phyloP scores from a whole-genome alignment of 2,329 filamentous ascomycete species.

The Hymenoscyphus fraxineus region DNA sequence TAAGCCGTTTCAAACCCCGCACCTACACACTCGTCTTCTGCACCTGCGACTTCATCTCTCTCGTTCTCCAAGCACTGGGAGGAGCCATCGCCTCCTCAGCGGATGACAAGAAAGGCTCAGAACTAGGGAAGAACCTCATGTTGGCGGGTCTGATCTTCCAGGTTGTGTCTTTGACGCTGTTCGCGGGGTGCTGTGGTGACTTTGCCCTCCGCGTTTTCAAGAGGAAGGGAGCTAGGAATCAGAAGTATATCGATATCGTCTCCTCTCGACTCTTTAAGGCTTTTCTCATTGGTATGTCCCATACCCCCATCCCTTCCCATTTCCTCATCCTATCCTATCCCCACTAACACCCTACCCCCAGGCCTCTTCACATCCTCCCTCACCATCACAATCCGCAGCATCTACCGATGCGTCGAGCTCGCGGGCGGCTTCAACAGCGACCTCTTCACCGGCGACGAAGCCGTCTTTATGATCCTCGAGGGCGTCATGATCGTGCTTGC shows the following conservation, averaged over 20 bases:
- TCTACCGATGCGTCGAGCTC: constrained; percentile 55
- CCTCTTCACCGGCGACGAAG: constrained; percentile 42
- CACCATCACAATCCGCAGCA: constrained; percentile 50
- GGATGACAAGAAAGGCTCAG: constrained; percentile 19
- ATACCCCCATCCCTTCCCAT: not conserved
- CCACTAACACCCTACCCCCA: not conserved
- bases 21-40: constrained; percentile 47
- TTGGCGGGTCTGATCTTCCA: constrained; percentile 40
- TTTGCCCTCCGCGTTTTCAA: constrained; percentile 21
- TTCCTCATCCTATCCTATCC: not conserved
- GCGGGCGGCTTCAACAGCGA: constrained; percentile 49
- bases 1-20: constrained; percentile 44
- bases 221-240: constrained; percentile 18
- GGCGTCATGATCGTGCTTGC: constrained; percentile 37
- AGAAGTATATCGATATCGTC: constrained; percentile 20
- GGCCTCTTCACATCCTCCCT: constrained; percentile 51
- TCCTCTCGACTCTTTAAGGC: constrained; percentile 31
- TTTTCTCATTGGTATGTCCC: constrained; percentile 47
- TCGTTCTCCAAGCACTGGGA: constrained; percentile 56
- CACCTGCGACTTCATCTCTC: constrained; percentile 54
- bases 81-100: constrained; percentile 53
- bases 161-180: constrained; percentile 36
- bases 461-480: constrained; percentile 44
- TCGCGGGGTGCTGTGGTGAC: constrained; percentile 20
- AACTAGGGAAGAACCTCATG: constrained; percentile 36